These are phyloP conservation scores for Hypoxylon subgilvum DNA, from an alignment of 495 filamentous ascomycete genomes.

Conservation along the genomic window DNA sequence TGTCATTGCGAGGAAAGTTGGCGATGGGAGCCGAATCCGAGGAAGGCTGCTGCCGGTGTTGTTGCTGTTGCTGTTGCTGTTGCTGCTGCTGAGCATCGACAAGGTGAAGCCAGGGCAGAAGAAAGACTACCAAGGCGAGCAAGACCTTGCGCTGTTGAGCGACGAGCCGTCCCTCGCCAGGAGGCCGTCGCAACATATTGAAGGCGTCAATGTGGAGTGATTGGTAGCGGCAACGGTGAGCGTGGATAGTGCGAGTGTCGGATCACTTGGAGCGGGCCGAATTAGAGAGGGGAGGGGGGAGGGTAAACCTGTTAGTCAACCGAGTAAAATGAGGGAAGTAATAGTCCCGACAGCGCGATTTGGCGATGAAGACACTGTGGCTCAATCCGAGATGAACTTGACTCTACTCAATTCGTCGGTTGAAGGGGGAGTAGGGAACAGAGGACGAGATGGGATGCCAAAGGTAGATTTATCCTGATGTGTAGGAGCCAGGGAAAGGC, in stretches of 20 bases:
- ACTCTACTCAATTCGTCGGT: too few relatives aligned
- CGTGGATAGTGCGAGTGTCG: neutral
- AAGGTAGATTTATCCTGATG: too few relatives aligned
- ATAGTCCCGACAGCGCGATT: too few relatives aligned
- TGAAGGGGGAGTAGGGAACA: too few relatives aligned
- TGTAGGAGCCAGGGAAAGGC: neutral
- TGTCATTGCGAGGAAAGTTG: conserved; percentile 43
- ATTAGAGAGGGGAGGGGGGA: neutral
- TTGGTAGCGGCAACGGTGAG: neutral
- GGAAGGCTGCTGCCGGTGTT: conserved; percentile 43
- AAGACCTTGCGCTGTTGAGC: conserved; percentile 53
- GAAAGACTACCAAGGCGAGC: conserved; percentile 56
- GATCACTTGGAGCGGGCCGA: conserved; percentile 22
- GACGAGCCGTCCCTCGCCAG: conserved; percentile 55
- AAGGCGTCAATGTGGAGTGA: conserved; percentile 49
- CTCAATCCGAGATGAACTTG: too few relatives aligned
- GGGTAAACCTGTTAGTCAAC: too few relatives aligned
- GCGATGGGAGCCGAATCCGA: conserved; percentile 32
- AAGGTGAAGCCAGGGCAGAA: conserved; percentile 58
- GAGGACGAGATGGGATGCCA: too few relatives aligned
- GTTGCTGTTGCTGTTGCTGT: conserved; percentile 53
- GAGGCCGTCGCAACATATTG: conserved; percentile 64
- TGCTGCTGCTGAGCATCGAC: conserved; percentile 67
- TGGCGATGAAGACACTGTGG: too few relatives aligned
- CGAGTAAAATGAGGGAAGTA: too few relatives aligned